Evolutionary conservation across 495 filamentous ascomycete genomes (phyloP).

Genomic region (Corynascus novoguineensis): DNA sequence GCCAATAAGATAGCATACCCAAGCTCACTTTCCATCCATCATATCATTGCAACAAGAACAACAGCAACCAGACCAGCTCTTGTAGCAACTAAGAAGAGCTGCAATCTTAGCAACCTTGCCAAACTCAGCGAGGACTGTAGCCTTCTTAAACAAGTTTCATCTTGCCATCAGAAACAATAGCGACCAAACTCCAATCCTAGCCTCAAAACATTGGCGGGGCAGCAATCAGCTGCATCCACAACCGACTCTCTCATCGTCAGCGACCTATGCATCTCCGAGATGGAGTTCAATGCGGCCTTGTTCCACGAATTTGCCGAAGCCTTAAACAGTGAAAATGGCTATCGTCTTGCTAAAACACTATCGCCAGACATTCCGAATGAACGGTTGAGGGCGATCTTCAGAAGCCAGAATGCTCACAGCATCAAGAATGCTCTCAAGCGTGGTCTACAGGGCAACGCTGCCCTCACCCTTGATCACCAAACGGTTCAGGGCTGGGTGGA

Average conservation of each 20-base stretch:
- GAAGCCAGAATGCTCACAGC: conserved; percentile 52
- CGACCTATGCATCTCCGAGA: conserved; percentile 24
- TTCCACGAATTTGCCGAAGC: conserved; percentile 55
- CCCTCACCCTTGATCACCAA: conserved; percentile 48
- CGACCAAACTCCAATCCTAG: neutral
- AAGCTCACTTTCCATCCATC: neutral
- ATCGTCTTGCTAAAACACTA: conserved; percentile 61
- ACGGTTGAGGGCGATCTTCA: conserved; percentile 58
- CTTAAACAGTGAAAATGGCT: conserved; percentile 52
- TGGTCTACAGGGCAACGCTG: conserved; percentile 47
- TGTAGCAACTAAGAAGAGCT: too few species aligned
- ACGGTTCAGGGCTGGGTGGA: conserved; percentile 75
- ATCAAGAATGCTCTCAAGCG: conserved; percentile 55
- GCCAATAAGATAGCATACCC: neutral
- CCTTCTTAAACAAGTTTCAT: too few species aligned
- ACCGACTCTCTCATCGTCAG: neutral
- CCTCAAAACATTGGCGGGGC: neutral
- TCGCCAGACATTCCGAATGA: conserved; percentile 56
- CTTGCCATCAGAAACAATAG: neutral
- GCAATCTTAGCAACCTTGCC: too few species aligned
- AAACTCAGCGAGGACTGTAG: too few species aligned
- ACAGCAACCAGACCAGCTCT: too few species aligned
- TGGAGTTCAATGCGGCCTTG: conserved; percentile 46
- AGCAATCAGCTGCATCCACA: neutral
- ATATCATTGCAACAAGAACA: conserved; percentile 1